Evolutionary conservation across 2,329 filamentous ascomycete genomes (phyloP).

Genomic region (Trichoderma endophyticum): DNA sequence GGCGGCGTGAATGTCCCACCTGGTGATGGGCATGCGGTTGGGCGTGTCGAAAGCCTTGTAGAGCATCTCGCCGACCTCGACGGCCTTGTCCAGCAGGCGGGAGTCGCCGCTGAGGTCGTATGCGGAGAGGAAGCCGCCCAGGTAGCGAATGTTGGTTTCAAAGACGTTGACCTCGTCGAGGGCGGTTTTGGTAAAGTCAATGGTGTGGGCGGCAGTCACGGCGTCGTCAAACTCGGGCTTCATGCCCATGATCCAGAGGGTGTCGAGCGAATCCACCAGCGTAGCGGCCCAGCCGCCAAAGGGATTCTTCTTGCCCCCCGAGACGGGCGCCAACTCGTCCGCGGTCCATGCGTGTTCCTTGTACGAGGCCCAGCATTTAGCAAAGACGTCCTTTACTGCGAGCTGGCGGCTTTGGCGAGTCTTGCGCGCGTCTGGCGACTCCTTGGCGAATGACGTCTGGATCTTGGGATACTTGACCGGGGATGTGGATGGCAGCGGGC

Average conservation of each 20-base stretch:
- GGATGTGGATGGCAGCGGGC: slow-evolving; percentile 30
- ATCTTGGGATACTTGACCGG: slow-evolving; percentile 33
- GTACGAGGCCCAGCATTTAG: slow-evolving; percentile 49
- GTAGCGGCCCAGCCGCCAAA: slow-evolving; percentile 58
- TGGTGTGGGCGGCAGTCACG: slow-evolving; percentile 43
- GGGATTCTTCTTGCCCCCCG: slow-evolving; percentile 43
- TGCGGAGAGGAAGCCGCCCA: slow-evolving; percentile 51
- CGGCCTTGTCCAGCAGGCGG: slow-evolving; percentile 45
- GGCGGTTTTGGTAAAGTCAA: slow-evolving; percentile 49
- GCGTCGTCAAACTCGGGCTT: slow-evolving; percentile 55
- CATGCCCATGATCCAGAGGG: slow-evolving; percentile 60
- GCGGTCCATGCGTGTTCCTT: slow-evolving; percentile 49
- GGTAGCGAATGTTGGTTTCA: slow-evolving; percentile 54
- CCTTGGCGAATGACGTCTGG: slow-evolving; percentile 30
- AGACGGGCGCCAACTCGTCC: slow-evolving; percentile 51
- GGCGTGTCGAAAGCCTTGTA: slow-evolving; percentile 52
- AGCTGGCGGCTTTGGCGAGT: slow-evolving; percentile 29
- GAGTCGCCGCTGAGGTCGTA: slow-evolving; percentile 47
- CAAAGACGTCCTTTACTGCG: slow-evolving; percentile 43
- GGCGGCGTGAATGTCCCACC: slow-evolving; percentile 28
- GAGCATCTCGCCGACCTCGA: slow-evolving; percentile 51
- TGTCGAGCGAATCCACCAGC: slow-evolving; percentile 58
- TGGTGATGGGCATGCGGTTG: slow-evolving; percentile 45
- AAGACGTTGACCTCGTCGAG: slow-evolving; percentile 46
- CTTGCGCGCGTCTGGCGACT: slow-evolving; percentile 20